phyloP scores from a whole-genome alignment of 139 green algal genomes.

The Picochlorum costavermella region DNA sequence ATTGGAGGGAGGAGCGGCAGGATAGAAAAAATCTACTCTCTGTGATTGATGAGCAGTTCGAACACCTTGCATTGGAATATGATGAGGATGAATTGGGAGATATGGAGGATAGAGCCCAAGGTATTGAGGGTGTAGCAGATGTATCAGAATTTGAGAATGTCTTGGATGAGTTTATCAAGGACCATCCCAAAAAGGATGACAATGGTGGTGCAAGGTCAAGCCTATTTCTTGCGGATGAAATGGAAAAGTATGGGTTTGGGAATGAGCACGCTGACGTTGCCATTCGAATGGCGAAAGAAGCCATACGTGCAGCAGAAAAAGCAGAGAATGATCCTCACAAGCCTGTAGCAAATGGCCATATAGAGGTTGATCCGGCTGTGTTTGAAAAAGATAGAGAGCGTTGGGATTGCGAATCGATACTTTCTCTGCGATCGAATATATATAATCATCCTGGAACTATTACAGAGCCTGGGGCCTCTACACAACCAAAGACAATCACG shows the following conservation, averaged over 20 bases:
- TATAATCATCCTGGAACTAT: conserved; percentile 73
- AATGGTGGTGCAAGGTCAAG: background rate
- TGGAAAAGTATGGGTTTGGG: conserved; percentile 20
- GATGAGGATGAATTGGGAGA: conserved; percentile 64
- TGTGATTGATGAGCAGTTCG: conserved; percentile 56
- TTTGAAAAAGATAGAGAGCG: conserved; percentile 3
- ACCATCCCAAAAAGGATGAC: conserved; percentile 12
- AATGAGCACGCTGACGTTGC: conserved; percentile 25
- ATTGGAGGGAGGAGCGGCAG: conserved; percentile 59
- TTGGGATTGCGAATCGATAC: conserved; percentile 87
- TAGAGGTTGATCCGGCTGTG: background rate
- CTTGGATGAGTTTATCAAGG: conserved; percentile 69
- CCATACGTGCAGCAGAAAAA: conserved; percentile 3
- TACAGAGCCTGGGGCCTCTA: conserved; percentile 14
- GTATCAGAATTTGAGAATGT: conserved; percentile 45
- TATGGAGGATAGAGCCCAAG: conserved; percentile 47
- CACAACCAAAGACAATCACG: conserved; percentile 10
- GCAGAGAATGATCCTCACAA: conserved; percentile 4
- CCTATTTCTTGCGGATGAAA: background rate
- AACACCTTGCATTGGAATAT: conserved; percentile 60
- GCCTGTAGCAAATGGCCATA: background rate
- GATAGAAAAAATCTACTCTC: conserved; percentile 45
- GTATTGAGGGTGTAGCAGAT: conserved; percentile 23
- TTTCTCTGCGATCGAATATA: conserved; percentile 69
- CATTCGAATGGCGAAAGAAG: conserved; percentile 5